These are phyloP conservation scores for Aquilaria sinensis DNA, from an alignment of 345 rosid species.

Conservation along the genomic window DNA sequence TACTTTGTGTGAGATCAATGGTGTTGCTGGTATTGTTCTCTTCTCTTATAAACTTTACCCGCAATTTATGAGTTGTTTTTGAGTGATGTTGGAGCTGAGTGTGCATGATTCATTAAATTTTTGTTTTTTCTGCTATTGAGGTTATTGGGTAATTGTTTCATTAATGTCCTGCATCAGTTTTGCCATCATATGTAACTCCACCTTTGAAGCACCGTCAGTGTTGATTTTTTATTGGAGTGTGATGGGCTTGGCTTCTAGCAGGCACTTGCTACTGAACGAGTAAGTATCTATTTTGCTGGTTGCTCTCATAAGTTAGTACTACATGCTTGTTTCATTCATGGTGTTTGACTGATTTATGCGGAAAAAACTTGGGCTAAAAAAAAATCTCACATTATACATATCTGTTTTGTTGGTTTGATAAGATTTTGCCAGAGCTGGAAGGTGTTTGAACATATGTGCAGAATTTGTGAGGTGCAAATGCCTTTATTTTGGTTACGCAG, in stretches of 20 bases:
- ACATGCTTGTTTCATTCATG: too few relatives aligned
- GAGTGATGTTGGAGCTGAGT: constrained; percentile 3
- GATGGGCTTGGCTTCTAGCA: constrained; percentile 61
- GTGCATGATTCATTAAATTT: not conserved
- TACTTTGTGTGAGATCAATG: constrained; percentile 72
- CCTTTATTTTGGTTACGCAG: constrained; percentile 33
- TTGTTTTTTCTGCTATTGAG: constrained; percentile 20
- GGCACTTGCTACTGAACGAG: constrained; percentile 65
- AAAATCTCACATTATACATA: too few relatives aligned
- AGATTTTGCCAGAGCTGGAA: constrained; percentile 35
- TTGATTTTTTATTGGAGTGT: constrained; percentile 71
- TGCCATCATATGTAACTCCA: constrained; percentile 58
- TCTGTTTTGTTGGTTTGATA: not conserved
- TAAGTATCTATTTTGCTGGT: constrained; percentile 21
- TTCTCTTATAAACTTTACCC: constrained; percentile 9
- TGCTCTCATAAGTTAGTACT: not conserved
- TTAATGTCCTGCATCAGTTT: constrained; percentile 51
- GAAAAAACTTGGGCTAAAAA: too few relatives aligned
- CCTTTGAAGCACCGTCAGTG: constrained; percentile 48
- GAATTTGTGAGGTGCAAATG: constrained; percentile 31
- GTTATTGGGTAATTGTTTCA: constrained; percentile 47
- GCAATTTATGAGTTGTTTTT: not conserved
- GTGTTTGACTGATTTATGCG: too few relatives aligned
- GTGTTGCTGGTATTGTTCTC: constrained; percentile 38
- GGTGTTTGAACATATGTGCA: constrained; percentile 24